Base-by-base conservation (phyloP, 1,284 basidiomycete genomes). In the Fereydounia khargensis region DNA sequence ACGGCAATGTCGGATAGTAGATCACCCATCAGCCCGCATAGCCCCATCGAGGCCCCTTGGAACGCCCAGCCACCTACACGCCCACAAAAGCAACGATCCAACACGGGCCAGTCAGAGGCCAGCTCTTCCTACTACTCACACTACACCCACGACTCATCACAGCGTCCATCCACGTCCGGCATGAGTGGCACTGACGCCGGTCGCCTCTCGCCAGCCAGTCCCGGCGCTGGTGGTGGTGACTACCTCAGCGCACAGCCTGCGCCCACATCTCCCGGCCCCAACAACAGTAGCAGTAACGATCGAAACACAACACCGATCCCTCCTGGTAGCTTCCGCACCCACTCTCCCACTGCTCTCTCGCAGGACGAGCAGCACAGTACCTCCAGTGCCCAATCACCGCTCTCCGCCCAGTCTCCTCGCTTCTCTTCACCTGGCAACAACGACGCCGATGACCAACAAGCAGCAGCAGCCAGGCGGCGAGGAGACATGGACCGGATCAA, bases 401-500 rank as follows among this genome's bases (percentile, higher is more conserved):
- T 6, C 28, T 27, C 24, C 24, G 28, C 13, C 6, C 28, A 14
- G 28, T 30, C 28, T 6, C 28, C 28, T 13, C n/a, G n/a, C n/a
- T n/a, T n/a, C n/a, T n/a, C n/a, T n/a, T 14, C 14, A 11, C 28
- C 28, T 30, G 13, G 14, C 14, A 11, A 14, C 28, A 30, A 30
- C 28, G 28, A 14, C 4, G 14, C 28, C 6, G 28, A 16, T 16
- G 28, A 30, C 6, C 14, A 13, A 11, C 4, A 7, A 11, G 28
- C 13, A 14, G 28, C 6, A 5, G 17, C 14, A 16, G 28, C 14
- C 6, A 30, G 28, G 28, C 28, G 28, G 28, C 58, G 58, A 33
- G 52, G 52, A 20, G 52, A 61, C 30, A 61, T 55, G 52, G 58
- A 61, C 16, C 28, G 58, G 9, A 61, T 61, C 39, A 61, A 61